Base-by-base conservation (phyloP, 805 yeast species). In the Cyberlindnera amylophila region DNA sequence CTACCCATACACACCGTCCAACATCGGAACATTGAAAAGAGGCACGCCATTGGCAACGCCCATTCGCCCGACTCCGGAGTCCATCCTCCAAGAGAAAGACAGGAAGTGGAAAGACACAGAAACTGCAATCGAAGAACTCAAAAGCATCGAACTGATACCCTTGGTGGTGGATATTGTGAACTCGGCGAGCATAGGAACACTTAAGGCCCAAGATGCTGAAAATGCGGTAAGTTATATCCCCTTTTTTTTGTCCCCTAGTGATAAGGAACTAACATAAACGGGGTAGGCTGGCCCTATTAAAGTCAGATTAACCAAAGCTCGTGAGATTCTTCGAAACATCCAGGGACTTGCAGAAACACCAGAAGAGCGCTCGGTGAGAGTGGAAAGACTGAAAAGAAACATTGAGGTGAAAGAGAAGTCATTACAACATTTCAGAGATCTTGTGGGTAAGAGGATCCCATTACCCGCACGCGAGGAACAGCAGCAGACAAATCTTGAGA, bases 321-420 rank as follows among this genome's bases (percentile, higher is more conserved):
- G 67, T 35, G 62, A 53, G 39, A 50, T 61, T 8, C 50, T 73
- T n/a, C 64, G 64, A 42, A 63, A 61, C 27, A 63, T 73, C 10
- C 75, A 72, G 35, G 79, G 75, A 1, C 59, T 72, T 34, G 60
- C 68, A 28, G 74, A 71, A 45, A 62, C 72, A 1, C 64, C 69
- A 13, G 71, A 65, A 32, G 65, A 61, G 14, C 49, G 71, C 32
- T 50, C 64, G 31, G 45, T 43, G 19, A 56, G 59, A 28, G 65
- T 72, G 36, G 64, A 58, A 32, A 53, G 51, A n/a, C 52, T 70
- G 41, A 57, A 55, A 28, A 55, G 50, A 26, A 56, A 69, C 34
- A 69, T 63, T 8, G 48, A 47, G 2, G 44, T 41, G 23, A 66
- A 67, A 38, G 53, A 49, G 39, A 49, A 37, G 15, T 51, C 61